phyloP scores from a whole-genome alignment of 768 basidiomycete species.

The Leccinum arenicola region DNA sequence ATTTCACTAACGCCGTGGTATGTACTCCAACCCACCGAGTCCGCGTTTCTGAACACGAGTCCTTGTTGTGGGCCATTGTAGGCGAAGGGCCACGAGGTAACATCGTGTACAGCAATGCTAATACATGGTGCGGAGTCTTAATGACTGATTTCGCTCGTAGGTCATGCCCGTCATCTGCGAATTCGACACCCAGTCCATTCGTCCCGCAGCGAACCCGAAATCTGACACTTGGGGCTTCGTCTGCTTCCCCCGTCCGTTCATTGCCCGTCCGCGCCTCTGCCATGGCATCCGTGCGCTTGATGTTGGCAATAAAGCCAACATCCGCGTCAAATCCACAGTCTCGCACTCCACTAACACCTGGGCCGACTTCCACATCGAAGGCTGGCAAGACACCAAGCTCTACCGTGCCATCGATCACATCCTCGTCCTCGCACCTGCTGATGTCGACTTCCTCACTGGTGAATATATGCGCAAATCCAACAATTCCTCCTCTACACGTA shows the following conservation, averaged over 20 bases:
- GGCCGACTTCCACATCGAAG: slow-evolving; percentile 7
- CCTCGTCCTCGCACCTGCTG: slow-evolving; percentile 7
- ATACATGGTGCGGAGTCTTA: too few species aligned
- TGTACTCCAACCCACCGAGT: too few species aligned
- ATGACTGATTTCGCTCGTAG: background rate
- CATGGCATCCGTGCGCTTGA: slow-evolving; percentile 16
- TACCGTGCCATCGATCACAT: background rate
- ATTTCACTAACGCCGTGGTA: slow-evolving; percentile 1
- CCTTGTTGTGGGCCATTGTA: too few species aligned
- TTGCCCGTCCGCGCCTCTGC: slow-evolving; percentile 17
- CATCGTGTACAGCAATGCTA: too few species aligned
- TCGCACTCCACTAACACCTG: slow-evolving; percentile 1
- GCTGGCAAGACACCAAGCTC: slow-evolving; percentile 3
- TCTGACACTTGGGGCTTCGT: slow-evolving; percentile 8
- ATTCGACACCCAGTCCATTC: slow-evolving; percentile 11
- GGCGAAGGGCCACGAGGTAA: too few species aligned
- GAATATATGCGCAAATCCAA: background rate
- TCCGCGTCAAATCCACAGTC: slow-evolving; percentile 11
- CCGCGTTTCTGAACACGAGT: too few species aligned
- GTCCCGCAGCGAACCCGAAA: background rate
- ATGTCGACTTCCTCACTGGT: slow-evolving; percentile 17
- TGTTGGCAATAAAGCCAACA: slow-evolving; percentile 2
- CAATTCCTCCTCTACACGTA: slow-evolving; percentile 1
- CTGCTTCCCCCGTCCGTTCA: slow-evolving; percentile 12
- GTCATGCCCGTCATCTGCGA: slow-evolving; percentile 14